These are phyloP conservation scores for Microcyclospora tardicrescens DNA, from an alignment of 2,329 filamentous ascomycete species.

Conservation along the genomic window DNA sequence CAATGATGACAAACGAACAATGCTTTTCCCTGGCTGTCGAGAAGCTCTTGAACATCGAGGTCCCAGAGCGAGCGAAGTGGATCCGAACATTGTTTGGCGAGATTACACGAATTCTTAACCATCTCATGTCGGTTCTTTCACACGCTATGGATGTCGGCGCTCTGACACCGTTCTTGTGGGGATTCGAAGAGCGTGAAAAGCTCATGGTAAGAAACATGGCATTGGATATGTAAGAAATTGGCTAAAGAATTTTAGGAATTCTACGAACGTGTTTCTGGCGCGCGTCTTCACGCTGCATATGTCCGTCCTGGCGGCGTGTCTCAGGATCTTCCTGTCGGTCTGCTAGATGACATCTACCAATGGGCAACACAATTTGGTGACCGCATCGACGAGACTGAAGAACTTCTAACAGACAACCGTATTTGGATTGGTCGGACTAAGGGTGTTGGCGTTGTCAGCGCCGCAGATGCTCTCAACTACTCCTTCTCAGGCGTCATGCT, in stretches of 20 bases:
- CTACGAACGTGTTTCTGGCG: constrained; percentile 97
- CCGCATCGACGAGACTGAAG: constrained; percentile 96
- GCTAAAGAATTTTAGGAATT: constrained; percentile 58
- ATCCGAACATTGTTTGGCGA: constrained; percentile 94
- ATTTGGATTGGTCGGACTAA: constrained; percentile 93
- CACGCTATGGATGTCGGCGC: constrained; percentile 99
- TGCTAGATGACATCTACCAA: constrained; percentile 98
- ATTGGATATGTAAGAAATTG: not conserved
- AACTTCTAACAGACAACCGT: constrained; percentile 43
- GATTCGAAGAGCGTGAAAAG: constrained; percentile 99
- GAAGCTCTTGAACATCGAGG: constrained; percentile 94
- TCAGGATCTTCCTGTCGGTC: constrained; percentile 83
- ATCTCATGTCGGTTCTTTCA: constrained; percentile 92
- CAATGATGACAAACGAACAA: constrained; percentile 99
- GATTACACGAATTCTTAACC: constrained; percentile 87
- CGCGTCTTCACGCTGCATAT: constrained; percentile 93
- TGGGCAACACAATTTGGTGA: constrained; percentile 99
- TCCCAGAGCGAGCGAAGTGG: constrained; percentile 90
- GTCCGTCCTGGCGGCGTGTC: constrained; percentile 92
- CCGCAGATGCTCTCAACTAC: constrained; percentile 90
- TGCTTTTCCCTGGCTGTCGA: constrained; percentile 91
- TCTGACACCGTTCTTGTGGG: constrained; percentile 96
- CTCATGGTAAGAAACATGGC: constrained; percentile 64
- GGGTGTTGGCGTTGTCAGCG: constrained; percentile 80
- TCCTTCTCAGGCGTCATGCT: constrained; percentile 97